These are phyloP conservation scores for Xylaria bambusicola DNA, from an alignment of 495 filamentous ascomycete species.

Conservation along the genomic window DNA sequence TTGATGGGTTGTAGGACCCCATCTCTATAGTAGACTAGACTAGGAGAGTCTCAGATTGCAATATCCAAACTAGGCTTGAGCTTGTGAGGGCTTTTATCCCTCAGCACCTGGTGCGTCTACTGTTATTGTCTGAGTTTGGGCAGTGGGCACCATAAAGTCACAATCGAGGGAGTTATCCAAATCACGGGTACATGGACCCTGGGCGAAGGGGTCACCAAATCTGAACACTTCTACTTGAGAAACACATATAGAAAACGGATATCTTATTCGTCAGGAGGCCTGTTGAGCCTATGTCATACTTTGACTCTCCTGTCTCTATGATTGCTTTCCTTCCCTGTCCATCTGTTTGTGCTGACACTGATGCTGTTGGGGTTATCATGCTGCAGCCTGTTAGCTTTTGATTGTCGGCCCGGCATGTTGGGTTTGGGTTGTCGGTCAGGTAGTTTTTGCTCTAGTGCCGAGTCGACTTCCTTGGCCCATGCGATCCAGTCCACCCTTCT, in stretches of 20 bases:
- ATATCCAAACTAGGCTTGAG: neutral
- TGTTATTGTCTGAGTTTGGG: neutral
- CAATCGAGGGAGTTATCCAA: neutral
- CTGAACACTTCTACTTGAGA: neutral
- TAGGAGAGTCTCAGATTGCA: neutral
- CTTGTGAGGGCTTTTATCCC: neutral
- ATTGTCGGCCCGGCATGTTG: conserved; percentile 4
- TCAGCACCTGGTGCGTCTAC: neutral
- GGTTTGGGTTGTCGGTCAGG: conserved; percentile 9
- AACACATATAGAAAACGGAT: neutral
- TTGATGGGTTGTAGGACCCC: neutral
- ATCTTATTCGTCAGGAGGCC: neutral
- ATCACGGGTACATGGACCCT: neutral
- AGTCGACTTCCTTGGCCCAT: conserved; percentile 61
- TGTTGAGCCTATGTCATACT: conserved; percentile 8
- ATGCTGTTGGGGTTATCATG: conserved; percentile 13
- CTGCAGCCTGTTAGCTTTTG: neutral
- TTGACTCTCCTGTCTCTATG: neutral
- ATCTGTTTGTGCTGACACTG: conserved; percentile 1
- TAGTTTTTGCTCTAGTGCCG: conserved; percentile 10
- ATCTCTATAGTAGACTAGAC: neutral
- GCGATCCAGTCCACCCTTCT: conserved; percentile 68
- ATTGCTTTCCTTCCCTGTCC: conserved; percentile 6
- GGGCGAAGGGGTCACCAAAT: no score
- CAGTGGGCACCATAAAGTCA: neutral